A percentile compares a stretch with the other conserved stretches of the same genome.
These are phyloP conservation scores for Curvularia lunata DNA, from an alignment of 2,329 filamentous ascomycete species.

Conservation along the genomic window DNA sequence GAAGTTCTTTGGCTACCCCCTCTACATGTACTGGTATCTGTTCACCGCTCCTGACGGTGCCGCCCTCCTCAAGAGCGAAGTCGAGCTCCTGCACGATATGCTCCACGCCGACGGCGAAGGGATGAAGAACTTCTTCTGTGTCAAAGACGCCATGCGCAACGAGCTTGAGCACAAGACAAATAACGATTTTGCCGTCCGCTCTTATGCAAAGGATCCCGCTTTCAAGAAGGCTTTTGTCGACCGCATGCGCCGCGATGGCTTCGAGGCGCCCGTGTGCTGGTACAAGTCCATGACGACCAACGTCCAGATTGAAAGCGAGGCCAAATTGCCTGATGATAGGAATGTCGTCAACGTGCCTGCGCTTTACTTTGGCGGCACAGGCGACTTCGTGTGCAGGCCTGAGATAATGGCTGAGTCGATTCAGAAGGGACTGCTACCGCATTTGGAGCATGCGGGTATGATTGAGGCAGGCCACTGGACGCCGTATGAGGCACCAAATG, in stretches of 20 bases:
- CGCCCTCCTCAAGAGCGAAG: constrained; percentile 48
- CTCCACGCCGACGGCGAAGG: constrained; percentile 44
- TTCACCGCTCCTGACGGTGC: constrained; percentile 52
- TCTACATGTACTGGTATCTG: constrained; percentile 56
- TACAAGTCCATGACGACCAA: constrained; percentile 41
- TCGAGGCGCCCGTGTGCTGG: constrained; percentile 48
- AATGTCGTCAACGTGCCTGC: constrained; percentile 46
- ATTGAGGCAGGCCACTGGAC: constrained; percentile 49
- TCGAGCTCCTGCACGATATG: constrained; percentile 48
- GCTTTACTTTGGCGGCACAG: constrained; percentile 44
- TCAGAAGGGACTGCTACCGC: constrained; percentile 36
- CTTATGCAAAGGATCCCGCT: constrained; percentile 43
- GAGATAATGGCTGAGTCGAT: constrained; percentile 38
- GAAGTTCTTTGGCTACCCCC: constrained; percentile 47
- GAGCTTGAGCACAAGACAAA: constrained; percentile 24
- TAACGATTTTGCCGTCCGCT: constrained; percentile 24
- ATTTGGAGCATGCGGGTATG: constrained; percentile 39
- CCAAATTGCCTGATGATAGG: constrained; percentile 27
- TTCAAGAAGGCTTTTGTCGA: constrained; percentile 47
- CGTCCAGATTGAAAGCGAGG: constrained; percentile 37
- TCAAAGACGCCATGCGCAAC: constrained; percentile 44
- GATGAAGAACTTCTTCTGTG: constrained; percentile 49
- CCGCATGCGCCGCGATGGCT: constrained; percentile 42
- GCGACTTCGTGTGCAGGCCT: constrained; percentile 46
- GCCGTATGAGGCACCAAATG: constrained; percentile 45